Evolutionary conservation across 768 basidiomycete species (phyloP).

Genomic region (Fomitopsis serialis): DNA sequence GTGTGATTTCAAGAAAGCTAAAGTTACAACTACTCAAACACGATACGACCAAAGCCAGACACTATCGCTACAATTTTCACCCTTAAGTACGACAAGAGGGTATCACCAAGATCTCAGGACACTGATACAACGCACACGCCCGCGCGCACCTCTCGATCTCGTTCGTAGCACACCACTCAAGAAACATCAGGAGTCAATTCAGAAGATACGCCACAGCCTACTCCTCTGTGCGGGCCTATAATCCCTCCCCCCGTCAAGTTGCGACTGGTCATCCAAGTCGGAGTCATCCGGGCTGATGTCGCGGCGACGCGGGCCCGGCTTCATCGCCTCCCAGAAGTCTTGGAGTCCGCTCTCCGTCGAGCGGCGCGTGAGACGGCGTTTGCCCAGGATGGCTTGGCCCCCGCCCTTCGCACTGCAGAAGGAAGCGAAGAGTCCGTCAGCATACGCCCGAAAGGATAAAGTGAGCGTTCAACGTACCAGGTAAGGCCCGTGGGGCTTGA

Average conservation of each 20-base stretch:
- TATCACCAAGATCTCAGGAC: too few relatives aligned
- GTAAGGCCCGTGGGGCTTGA: background rate
- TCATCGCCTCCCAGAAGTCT: background rate
- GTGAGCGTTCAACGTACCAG: background rate
- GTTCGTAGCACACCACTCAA: too few relatives aligned
- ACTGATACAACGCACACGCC: too few relatives aligned
- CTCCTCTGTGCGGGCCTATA: conserved; percentile 17
- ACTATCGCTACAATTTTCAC: too few relatives aligned
- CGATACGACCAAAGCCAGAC: too few relatives aligned
- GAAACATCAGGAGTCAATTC: background rate
- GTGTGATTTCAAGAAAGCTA: too few relatives aligned
- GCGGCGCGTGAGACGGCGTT: background rate
- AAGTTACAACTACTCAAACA: too few relatives aligned
- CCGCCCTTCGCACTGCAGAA: background rate
- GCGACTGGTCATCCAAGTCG: background rate
- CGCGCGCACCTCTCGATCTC: too few relatives aligned
- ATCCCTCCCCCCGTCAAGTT: conserved; percentile 1
- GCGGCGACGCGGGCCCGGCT: background rate
- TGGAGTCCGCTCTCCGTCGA: background rate
- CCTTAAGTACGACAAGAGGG: too few relatives aligned
- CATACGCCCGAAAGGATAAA: background rate
- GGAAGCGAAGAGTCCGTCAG: background rate
- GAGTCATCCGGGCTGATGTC: background rate
- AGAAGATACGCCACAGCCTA: conserved; percentile 20
- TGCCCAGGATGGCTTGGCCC: background rate